Conservation (phyloP, 1,284 basidiomycete species). For the Austroboletus niveus region DNA sequence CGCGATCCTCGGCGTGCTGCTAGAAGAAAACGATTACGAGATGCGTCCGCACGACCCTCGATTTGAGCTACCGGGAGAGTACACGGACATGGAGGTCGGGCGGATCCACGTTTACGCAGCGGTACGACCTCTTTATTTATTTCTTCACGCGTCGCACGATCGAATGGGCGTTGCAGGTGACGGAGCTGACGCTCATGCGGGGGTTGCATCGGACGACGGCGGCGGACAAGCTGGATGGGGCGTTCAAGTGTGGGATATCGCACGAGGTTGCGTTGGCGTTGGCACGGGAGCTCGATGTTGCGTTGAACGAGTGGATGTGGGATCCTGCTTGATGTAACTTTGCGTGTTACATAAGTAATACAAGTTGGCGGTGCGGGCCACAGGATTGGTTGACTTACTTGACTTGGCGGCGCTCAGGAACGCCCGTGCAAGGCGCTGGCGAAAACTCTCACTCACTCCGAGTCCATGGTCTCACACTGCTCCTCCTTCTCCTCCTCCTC, state of each 20-base stretch:
- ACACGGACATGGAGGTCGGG: conserved; percentile 67
- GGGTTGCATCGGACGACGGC: conserved; percentile 68
- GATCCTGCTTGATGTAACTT: neutral
- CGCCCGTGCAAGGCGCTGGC: neutral
- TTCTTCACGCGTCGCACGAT: neutral
- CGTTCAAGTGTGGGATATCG: conserved; percentile 74
- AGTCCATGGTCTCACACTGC: conserved; percentile 13
- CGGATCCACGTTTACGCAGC: conserved; percentile 56
- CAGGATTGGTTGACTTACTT: conserved; percentile 11
- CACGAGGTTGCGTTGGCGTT: conserved; percentile 62
- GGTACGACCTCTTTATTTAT: conserved; percentile 40
- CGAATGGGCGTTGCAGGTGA: conserved; percentile 46
- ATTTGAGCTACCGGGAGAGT: conserved; percentile 54
- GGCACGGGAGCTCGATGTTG: conserved; percentile 61
- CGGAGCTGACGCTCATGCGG: conserved; percentile 67
- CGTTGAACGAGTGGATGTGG: conserved; percentile 71
- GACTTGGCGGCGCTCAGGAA: conserved; percentile 25
- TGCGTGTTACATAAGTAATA: too few relatives aligned
- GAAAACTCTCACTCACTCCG: conserved; percentile 7
- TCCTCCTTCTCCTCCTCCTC: neutral
- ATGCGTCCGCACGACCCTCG: conserved; percentile 44
- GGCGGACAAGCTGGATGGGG: conserved; percentile 66
- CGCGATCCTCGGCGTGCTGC: conserved; percentile 78
- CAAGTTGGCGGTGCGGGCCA: neutral
- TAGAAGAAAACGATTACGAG: conserved; percentile 79